Base-by-base conservation (phyloP, 495 filamentous ascomycete species). In the Bathelium albidoporum region DNA sequence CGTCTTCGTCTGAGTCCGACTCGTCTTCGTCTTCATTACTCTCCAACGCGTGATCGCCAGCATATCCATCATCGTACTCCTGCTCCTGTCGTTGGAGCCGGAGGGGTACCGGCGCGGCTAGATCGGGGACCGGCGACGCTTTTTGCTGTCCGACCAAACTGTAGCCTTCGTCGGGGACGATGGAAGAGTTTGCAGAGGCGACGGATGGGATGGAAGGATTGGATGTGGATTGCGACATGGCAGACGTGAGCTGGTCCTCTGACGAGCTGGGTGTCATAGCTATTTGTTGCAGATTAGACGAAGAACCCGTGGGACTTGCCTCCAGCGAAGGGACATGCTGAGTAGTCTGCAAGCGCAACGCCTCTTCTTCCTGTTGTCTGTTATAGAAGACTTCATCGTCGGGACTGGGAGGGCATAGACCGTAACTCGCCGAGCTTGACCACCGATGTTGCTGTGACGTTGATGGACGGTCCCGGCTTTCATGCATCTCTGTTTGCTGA, bases 51-150 rank as follows among this genome's bases (percentile, higher is more conserved):
- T 66, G 69, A 61, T 80, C 78, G 1, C 74, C 79, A 43, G 74
- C 78, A 64, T 83, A 82, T 12, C 80, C 79, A 22, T 80, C 80
- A 22, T 82, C 79, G 36, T 83, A 79, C 10, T 83, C 80, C 7
- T 49, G 65, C 24, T 62, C 68, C 32, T 29, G 68, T 36, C 20
- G 32, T 24, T 5, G 24, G 1, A 7, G 58, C 26, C 58, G 28
- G 5, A 31, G 16, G 12, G 58, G 32, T 11, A 60, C n/a, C 4
- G 58, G 64, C 12, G 70, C 64, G n/a, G 14, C 34, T 32, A 44
- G 59, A 20, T 45, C 9, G 1, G 65, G 43, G 31, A 63, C 49
- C 22, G 22, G 22, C 2, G 49, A 26, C 24, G 22, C 0, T 20
- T 29, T 55, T 20, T 29, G 49, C 16, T 62, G n/a, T 31, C 63